These are phyloP conservation scores for Reticulascus tulasneorum DNA, from an alignment of 2,329 filamentous ascomycete species.

Conservation along the genomic window DNA sequence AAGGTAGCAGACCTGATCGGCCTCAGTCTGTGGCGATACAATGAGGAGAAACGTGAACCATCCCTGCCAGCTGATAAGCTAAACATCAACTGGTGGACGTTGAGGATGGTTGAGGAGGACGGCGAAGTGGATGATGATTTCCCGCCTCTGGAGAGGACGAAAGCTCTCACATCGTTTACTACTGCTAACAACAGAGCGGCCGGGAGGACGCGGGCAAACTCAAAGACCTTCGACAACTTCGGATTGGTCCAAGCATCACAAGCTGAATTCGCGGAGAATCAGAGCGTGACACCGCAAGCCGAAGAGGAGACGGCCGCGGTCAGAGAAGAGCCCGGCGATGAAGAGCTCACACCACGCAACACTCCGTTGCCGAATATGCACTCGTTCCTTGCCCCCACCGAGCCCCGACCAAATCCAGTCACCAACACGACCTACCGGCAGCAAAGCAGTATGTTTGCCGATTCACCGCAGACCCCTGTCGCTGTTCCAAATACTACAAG, in stretches of 20 bases:
- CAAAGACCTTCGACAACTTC: slow-evolving; percentile 79
- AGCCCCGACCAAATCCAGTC: slow-evolving; percentile 53
- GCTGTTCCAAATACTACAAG: slow-evolving; percentile 41
- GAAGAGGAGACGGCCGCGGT: slow-evolving; percentile 26
- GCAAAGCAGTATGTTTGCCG: slow-evolving; percentile 50
- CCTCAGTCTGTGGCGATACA: slow-evolving; percentile 72
- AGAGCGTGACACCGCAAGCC: slow-evolving; percentile 62
- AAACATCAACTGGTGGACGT: slow-evolving; percentile 77
- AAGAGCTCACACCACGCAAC: slow-evolving; percentile 38
- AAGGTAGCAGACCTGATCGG: slow-evolving; percentile 80
- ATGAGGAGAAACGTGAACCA: slow-evolving; percentile 71
- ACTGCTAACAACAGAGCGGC: slow-evolving; percentile 71
- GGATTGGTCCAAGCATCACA: slow-evolving; percentile 70
- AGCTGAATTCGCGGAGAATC: slow-evolving; percentile 65
- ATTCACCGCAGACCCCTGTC: slow-evolving; percentile 48
- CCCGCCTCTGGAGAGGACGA: slow-evolving; percentile 70
- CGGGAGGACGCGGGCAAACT: slow-evolving; percentile 59
- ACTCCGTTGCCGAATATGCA: slow-evolving; percentile 41
- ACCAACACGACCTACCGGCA: slow-evolving; percentile 57
- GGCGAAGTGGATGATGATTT: slow-evolving; percentile 85
- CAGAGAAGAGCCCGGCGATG: slow-evolving; percentile 32
- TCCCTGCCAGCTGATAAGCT: slow-evolving; percentile 59
- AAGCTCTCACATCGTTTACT: slow-evolving; percentile 72
- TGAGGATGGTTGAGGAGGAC: slow-evolving; percentile 80
- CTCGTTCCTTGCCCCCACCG: slow-evolving; percentile 23